Percentiles rank a stretch among this genome's conserved stretches.
Conservation (phyloP, 306 rosid species). For the Ochetophila trinervis region DNA sequence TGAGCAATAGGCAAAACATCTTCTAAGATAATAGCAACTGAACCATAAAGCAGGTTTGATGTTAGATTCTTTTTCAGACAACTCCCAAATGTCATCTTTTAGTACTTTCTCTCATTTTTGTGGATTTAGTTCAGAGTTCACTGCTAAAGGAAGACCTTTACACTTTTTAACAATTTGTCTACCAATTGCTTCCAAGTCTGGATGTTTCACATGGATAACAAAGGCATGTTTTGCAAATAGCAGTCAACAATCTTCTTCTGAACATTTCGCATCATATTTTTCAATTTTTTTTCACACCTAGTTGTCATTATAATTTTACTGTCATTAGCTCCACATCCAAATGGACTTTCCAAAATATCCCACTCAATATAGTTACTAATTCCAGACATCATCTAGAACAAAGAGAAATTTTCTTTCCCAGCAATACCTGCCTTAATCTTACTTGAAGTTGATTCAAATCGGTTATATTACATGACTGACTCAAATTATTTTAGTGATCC, state of each 20-base stretch:
- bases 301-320: slow-evolving; percentile 13
- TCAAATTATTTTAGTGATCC: not conserved
- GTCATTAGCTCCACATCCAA: not conserved
- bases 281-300: slow-evolving; percentile 2
- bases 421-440: not conserved
- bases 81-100: not conserved
- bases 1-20: slow-evolving; percentile 25
- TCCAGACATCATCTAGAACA: slow-evolving; percentile 5
- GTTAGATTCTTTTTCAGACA: not conserved
- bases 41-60: slow-evolving; percentile 2
- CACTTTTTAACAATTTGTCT: slow-evolving; percentile 19
- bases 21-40: slow-evolving; percentile 16
- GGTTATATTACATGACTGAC: not conserved
- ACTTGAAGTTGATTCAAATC: not conserved
- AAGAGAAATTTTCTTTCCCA: not conserved
- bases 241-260: not conserved
- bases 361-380: not conserved
- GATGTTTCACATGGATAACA: not conserved
- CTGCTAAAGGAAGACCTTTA: slow-evolving; percentile 21
- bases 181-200: slow-evolving; percentile 12
- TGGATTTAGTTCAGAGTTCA: not conserved
- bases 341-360: not conserved
- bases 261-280: not conserved
- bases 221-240: slow-evolving; percentile 8
- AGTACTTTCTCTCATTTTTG: not conserved